Base-by-base conservation (phyloP, 2,329 filamentous ascomycete genomes). In the Claviceps sorghi region DNA sequence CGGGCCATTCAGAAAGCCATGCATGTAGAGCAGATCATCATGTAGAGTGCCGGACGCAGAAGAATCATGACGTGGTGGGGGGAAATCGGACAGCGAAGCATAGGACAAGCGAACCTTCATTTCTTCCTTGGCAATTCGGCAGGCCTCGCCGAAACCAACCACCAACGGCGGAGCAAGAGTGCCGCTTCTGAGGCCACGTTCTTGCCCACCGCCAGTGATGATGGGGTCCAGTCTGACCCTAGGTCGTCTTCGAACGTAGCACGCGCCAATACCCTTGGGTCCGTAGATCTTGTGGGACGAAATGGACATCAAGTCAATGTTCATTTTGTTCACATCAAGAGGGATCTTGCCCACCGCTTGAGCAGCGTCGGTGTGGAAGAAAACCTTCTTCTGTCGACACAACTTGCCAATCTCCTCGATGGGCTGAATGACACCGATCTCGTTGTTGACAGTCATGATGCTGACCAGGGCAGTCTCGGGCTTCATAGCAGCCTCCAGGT, bases 281-380 rank as follows among this genome's bases (percentile, higher is more conserved):
- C 93, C 93, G 65, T 98, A 98, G 52, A 98, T 95, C 72, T 98
- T 98, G 73, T 98, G 93, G 32, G 88, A 90, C 9, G 93, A 97
- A 55, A 98, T 96, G 32, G 91, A 97, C 91, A 98, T 96, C 64
- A 98, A 73, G 66, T 98, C 93, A 58, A 98, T 84, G 68, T 96
- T 94, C 88, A 95, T 91, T 69, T 88, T 86, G 69, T 97, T 96
- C 64, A 98, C 93, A 62, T 96, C 89, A 48, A 98, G 73, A 0
- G 90, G 88, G 49, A 98, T 96, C 75, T 98, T 98, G 64, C 93
- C 93, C n/a, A 97, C 90, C 17, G 93, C 93, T 72, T 98, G 93
- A 1, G 93, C 93, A 50, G 78, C 93, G 67, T 98, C 93, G 26
- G 89, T 95, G 72, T 98, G 93, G 80, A 98, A 98, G 71, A 96